phyloP scores from a whole-genome alignment of 2,329 filamentous ascomycete genomes.

The Pseudodiploospora longispora region DNA sequence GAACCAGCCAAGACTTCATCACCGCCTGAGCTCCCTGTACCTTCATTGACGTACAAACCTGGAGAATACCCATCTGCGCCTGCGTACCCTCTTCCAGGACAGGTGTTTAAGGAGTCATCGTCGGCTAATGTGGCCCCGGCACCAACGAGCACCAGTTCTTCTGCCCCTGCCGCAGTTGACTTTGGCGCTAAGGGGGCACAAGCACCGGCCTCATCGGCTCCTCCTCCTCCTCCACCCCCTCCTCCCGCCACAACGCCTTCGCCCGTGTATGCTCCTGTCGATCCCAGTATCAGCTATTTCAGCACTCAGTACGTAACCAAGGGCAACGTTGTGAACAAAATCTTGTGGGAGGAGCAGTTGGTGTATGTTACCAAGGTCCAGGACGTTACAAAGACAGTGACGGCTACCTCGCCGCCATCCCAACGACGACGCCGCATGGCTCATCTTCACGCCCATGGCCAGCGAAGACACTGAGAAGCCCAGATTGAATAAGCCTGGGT shows the following conservation, averaged over 20 bases:
- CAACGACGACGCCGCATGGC: conserved; percentile 20
- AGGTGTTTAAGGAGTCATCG: conserved; percentile 32
- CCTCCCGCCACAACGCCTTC: conserved; percentile 8
- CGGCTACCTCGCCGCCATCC: conserved; percentile 20
- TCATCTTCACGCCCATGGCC: conserved; percentile 33
- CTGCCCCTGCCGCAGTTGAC: background rate
- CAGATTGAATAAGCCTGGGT: conserved; percentile 6
- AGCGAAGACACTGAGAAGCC: conserved; percentile 26
- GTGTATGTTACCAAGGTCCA: conserved; percentile 43
- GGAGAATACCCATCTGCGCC: conserved; percentile 24
- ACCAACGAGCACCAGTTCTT: conserved; percentile 5
- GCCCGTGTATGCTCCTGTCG: conserved; percentile 17
- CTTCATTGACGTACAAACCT: conserved; percentile 27
- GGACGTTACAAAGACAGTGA: conserved; percentile 33
- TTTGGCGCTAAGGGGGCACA: conserved; percentile 1
- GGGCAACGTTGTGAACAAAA: conserved; percentile 43
- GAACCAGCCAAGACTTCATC: background rate
- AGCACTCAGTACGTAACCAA: conserved; percentile 48
- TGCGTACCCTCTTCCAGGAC: conserved; percentile 30
- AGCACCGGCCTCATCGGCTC: conserved; percentile 3
- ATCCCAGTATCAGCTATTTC: conserved; percentile 28
- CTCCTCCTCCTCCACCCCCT: conserved; percentile 8
- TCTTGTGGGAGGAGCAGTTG: conserved; percentile 48
- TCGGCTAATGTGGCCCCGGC: conserved; percentile 10
- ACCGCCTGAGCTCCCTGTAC: conserved; percentile 23